phyloP scores from a whole-genome alignment of 1,139 yeast genomes.

The Martiniozyma asiatica region DNA sequence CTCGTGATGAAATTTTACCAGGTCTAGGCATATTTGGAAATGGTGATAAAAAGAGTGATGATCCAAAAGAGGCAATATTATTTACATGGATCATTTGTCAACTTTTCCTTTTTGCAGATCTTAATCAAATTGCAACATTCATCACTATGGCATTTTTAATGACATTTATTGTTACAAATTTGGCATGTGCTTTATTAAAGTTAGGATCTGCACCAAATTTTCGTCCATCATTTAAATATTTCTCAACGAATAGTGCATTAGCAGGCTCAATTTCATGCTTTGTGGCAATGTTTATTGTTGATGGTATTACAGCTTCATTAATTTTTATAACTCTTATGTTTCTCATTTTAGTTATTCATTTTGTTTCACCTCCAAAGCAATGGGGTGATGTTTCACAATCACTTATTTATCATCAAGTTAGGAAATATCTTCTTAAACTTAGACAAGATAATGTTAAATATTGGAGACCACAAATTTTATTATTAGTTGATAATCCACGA shows the following conservation, averaged over 20 bases:
- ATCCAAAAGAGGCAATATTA: conserved; percentile 52
- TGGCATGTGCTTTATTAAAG: conserved; percentile 81
- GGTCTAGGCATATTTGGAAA: conserved; percentile 49
- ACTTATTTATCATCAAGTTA: conserved; percentile 86
- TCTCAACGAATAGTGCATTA: conserved; percentile 71
- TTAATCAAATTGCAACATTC: conserved; percentile 86
- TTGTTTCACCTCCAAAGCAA: conserved; percentile 83
- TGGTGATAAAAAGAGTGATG: conserved; percentile 16
- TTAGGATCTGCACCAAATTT: conserved; percentile 94
- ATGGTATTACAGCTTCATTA: conserved; percentile 74
- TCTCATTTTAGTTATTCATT: conserved; percentile 70
- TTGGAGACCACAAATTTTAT: conserved; percentile 91
- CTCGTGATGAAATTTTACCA: conserved; percentile 77
- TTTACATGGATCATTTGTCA: conserved; percentile 79
- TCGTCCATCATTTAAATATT: conserved; percentile 85
- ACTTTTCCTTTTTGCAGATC: conserved; percentile 72
- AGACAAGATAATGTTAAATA: conserved; percentile 89
- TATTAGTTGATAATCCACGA: conserved; percentile 82
- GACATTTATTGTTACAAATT: conserved; percentile 87
- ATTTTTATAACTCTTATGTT: conserved; percentile 55
- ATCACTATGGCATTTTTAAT: conserved; percentile 94
- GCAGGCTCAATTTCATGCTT: conserved; percentile 60
- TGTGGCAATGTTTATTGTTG: conserved; percentile 87
- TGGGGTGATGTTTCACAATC: conserved; percentile 98
- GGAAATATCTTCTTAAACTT: conserved; percentile 73